Conservation (phyloP, 2,329 filamentous ascomycete species). For the Fusarium transvaalense region DNA sequence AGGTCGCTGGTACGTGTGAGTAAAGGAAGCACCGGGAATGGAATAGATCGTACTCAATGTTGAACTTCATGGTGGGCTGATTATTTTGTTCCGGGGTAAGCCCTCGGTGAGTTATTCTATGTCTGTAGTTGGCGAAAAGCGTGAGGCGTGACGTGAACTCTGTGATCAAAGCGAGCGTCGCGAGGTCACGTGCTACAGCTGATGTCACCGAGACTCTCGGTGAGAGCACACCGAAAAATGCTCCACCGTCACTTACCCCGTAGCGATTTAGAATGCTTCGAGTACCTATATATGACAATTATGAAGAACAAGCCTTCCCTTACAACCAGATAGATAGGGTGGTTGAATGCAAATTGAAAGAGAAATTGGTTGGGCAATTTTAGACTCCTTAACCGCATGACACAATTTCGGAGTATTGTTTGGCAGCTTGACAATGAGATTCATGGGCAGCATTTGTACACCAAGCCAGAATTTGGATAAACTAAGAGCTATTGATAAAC, state of each 20-base stretch:
- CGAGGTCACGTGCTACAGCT: slow-evolving; percentile 49
- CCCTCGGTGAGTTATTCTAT: slow-evolving; percentile 30
- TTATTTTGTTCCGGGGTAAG: slow-evolving; percentile 27
- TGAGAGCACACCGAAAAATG: slow-evolving; percentile 19
- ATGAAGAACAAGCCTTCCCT: background rate
- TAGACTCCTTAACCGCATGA: rapidly evolving
- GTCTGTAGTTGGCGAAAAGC: slow-evolving; percentile 23
- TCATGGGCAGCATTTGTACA: background rate
- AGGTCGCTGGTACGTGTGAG: slow-evolving; percentile 61
- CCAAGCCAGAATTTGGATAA: background rate
- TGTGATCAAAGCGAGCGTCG: slow-evolving; percentile 43
- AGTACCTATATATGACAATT: no score
- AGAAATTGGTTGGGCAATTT: background rate
- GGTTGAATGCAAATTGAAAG: background rate
- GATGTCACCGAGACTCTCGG: slow-evolving; percentile 30
- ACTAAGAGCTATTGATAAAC: no score
- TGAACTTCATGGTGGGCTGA: slow-evolving; percentile 62
- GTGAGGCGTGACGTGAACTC: slow-evolving; percentile 45
- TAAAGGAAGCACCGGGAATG: background rate
- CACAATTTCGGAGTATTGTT: background rate
- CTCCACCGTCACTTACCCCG: background rate
- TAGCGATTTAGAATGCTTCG: background rate
- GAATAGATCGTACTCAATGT: slow-evolving; percentile 60
- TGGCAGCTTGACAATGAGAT: background rate
- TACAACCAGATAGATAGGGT: background rate